These are phyloP conservation scores for Caryopteris hybrid DNA, from an alignment of 305 asterid species.

Conservation along the genomic window DNA sequence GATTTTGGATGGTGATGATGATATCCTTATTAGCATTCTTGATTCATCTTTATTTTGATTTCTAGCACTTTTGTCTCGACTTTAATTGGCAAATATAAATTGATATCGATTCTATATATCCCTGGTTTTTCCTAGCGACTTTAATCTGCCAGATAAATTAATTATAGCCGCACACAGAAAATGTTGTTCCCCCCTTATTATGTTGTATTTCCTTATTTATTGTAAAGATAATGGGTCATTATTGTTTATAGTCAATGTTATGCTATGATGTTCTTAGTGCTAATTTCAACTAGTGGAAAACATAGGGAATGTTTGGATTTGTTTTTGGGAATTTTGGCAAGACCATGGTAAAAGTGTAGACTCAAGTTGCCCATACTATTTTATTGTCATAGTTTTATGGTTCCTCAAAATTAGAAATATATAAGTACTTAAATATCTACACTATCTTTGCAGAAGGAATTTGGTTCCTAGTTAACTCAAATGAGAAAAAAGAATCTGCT, in stretches of 20 bases:
- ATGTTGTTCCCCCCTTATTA: not conserved
- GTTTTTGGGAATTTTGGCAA: not conserved
- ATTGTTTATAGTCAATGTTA: not conserved
- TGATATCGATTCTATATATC: not conserved
- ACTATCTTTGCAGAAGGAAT: slow-evolving; percentile 39
- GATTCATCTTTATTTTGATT: not conserved
- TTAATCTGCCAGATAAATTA: not conserved
- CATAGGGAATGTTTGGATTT: not conserved
- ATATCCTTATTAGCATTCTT: not conserved
- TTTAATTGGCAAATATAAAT: not conserved
- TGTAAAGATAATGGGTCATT: not conserved
- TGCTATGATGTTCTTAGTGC: not conserved
- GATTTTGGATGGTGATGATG: not conserved
- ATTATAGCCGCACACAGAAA: not conserved
- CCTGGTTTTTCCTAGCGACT: not conserved
- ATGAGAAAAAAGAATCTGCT: slow-evolving; percentile 29
- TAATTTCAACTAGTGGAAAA: not conserved
- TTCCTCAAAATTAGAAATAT: not conserved
- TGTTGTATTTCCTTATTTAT: not conserved
- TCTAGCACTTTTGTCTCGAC: not conserved
- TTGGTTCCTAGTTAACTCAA: slow-evolving; percentile 40
- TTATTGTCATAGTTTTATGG: not conserved
- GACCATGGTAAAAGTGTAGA: not conserved
- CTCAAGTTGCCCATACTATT: not conserved
- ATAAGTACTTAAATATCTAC: not conserved